phyloP scores from a whole-genome alignment of 2,329 filamentous ascomycete genomes.

The Botrytis tulipae region DNA sequence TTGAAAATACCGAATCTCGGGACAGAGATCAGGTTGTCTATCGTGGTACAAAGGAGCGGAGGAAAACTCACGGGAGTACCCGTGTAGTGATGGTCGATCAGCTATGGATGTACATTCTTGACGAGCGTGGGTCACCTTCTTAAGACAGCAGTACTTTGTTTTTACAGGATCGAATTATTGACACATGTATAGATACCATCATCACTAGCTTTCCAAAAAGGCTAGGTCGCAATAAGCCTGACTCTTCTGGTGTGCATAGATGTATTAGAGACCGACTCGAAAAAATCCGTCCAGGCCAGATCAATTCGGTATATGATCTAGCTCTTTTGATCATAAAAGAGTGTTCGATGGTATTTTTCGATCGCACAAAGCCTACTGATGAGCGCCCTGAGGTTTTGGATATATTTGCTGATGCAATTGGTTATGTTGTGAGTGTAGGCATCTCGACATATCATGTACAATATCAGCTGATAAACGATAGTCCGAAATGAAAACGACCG shows the following conservation, averaged over 20 bases:
- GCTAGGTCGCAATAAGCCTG: constrained; percentile 44
- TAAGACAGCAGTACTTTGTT: not conserved
- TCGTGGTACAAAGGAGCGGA: constrained; percentile 25
- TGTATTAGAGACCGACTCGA: constrained; percentile 40
- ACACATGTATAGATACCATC: constrained; percentile 39
- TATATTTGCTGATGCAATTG: constrained; percentile 45
- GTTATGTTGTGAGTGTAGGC: constrained; percentile 40
- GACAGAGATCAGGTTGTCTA: constrained; percentile 38
- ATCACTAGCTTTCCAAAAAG: constrained; percentile 44
- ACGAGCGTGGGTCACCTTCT: constrained; percentile 32
- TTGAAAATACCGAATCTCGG: constrained; percentile 41
- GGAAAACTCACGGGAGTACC: constrained; percentile 20
- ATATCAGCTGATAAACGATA: constrained; percentile 22
- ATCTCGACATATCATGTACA: not conserved
- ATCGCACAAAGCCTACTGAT: constrained; percentile 38
- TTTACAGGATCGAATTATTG: not conserved
- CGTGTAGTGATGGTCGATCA: constrained; percentile 46
- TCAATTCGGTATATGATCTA: constrained; percentile 42
- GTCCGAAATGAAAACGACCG: constrained; percentile 43
- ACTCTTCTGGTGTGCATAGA: constrained; percentile 44
- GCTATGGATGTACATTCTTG: constrained; percentile 46
- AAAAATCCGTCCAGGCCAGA: constrained; percentile 30
- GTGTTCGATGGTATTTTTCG: constrained; percentile 43
- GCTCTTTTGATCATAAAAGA: constrained; percentile 44
- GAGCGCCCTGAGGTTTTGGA: constrained; percentile 44